Percentiles rank a stretch among this genome's conserved stretches.
These are phyloP conservation scores for Phylloporus scabripes DNA, from an alignment of 768 basidiomycete genomes.

Conservation along the genomic window DNA sequence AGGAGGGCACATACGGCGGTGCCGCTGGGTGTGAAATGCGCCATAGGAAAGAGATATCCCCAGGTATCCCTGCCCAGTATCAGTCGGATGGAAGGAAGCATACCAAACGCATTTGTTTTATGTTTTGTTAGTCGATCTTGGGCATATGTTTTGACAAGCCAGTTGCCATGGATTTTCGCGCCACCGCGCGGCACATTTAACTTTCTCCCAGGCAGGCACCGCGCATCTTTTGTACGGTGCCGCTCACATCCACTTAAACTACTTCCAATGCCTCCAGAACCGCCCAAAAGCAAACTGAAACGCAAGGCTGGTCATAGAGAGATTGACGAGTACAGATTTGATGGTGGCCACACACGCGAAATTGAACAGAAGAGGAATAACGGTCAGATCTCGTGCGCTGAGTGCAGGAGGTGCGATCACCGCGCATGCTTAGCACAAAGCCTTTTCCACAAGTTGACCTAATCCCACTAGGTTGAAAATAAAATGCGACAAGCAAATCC, in stretches of 20 bases:
- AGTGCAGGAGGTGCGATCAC: constrained; percentile 73
- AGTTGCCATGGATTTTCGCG: constrained; percentile 26
- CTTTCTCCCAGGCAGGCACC: constrained; percentile 21
- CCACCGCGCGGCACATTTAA: constrained; percentile 20
- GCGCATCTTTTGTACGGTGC: constrained; percentile 2
- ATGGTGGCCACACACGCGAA: constrained; percentile 54
- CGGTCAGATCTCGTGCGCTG: constrained; percentile 75
- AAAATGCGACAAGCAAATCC: constrained; percentile 78
- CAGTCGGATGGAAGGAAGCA: not conserved
- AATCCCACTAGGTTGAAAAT: constrained; percentile 53
- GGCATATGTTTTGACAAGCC: constrained; percentile 6
- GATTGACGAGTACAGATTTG: constrained; percentile 45
- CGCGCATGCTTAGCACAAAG: constrained; percentile 32
- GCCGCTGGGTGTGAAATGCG: constrained; percentile 17
- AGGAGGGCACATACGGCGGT: not conserved
- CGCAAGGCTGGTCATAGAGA: constrained; percentile 47
- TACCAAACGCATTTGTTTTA: not conserved
- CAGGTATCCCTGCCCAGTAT: too few relatives aligned
- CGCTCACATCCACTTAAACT: constrained; percentile 3
- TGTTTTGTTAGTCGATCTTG: constrained; percentile 1
- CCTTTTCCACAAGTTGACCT: constrained; percentile 20
- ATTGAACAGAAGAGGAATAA: constrained; percentile 69
- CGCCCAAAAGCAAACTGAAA: constrained; percentile 45
- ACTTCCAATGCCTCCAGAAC: constrained; percentile 50
- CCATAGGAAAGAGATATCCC: not conserved